phyloP scores from a whole-genome alignment of 257 asterid species.

The Nicotiana knightiana region DNA sequence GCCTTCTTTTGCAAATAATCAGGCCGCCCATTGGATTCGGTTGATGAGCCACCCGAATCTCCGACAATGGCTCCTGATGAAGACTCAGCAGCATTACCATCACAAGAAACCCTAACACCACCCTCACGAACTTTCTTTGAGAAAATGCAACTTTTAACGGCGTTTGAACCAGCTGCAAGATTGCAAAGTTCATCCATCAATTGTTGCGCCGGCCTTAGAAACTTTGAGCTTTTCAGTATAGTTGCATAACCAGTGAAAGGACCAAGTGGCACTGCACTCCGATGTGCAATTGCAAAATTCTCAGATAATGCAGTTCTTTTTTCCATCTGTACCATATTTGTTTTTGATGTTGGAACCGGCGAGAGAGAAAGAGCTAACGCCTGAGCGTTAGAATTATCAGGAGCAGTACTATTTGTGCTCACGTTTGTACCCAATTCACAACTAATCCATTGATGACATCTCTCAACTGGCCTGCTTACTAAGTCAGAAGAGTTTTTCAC shows the following conservation, averaged over 20 bases:
- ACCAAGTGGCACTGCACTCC: slow-evolving; percentile 61
- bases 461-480: slow-evolving; percentile 3
- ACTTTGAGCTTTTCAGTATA: slow-evolving; percentile 54
- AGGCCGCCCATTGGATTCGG: slow-evolving; percentile 16
- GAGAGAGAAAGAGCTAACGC: slow-evolving; percentile 57
- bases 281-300: slow-evolving; percentile 22
- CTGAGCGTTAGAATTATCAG: slow-evolving; percentile 30
- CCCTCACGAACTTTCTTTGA: slow-evolving; percentile 12
- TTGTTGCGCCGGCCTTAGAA: slow-evolving; percentile 57
- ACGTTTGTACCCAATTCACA: slow-evolving; percentile 15
- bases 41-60: slow-evolving; percentile 29
- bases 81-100: slow-evolving; percentile 16
- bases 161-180: slow-evolving; percentile 23
- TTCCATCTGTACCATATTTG: slow-evolving; percentile 13
- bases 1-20: slow-evolving; percentile 37
- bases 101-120: slow-evolving; percentile 29
- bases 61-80: slow-evolving; percentile 3
- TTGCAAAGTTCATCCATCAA: slow-evolving; percentile 56
- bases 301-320: slow-evolving; percentile 13
- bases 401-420: background rate
- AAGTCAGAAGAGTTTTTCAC: background rate
- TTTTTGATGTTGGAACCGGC: slow-evolving; percentile 38
- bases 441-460: slow-evolving; percentile 22
- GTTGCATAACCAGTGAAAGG: slow-evolving; percentile 81
- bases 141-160: slow-evolving; percentile 1